These are phyloP conservation scores for Suillus tomentosus DNA, from an alignment of 768 basidiomycete species.

Conservation along the genomic window DNA sequence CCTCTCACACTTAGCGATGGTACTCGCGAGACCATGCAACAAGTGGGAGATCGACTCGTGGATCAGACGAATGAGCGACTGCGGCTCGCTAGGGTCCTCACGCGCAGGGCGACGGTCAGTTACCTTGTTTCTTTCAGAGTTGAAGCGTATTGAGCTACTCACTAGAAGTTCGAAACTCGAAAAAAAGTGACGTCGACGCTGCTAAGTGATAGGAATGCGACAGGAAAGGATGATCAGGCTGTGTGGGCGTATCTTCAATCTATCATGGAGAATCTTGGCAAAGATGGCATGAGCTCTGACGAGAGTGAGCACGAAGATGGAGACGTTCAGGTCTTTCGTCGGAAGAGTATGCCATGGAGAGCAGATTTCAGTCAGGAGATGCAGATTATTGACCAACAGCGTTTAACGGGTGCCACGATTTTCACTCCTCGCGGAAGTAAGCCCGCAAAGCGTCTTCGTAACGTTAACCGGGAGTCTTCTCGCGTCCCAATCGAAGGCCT, in stretches of 20 bases:
- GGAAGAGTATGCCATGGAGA: background rate
- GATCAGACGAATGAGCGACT: background rate
- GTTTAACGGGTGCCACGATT: background rate
- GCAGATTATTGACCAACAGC: slow-evolving; percentile 1
- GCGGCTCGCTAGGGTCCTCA: background rate
- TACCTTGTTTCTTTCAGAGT: background rate
- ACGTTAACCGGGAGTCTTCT: background rate
- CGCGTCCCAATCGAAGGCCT: background rate
- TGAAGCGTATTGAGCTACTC: background rate
- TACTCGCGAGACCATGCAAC: background rate
- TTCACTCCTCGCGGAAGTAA: background rate
- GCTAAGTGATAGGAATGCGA: background rate
- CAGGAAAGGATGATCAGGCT: background rate
- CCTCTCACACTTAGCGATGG: background rate
- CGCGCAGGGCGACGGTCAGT: background rate
- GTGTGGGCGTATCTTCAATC: background rate
- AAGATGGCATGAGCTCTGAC: slow-evolving; percentile 1
- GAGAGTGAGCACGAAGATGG: background rate
- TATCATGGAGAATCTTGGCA: background rate
- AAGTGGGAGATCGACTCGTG: background rate
- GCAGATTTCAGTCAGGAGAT: background rate
- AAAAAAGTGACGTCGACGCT: background rate
- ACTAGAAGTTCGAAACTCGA: background rate
- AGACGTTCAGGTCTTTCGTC: background rate
- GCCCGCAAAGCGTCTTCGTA: background rate